Evolutionary conservation across 2,329 filamentous ascomycete species (phyloP), one percentile per base, ranked within the genome.

Genomic region (Parasarocladium wereldwijsianum): DNA sequence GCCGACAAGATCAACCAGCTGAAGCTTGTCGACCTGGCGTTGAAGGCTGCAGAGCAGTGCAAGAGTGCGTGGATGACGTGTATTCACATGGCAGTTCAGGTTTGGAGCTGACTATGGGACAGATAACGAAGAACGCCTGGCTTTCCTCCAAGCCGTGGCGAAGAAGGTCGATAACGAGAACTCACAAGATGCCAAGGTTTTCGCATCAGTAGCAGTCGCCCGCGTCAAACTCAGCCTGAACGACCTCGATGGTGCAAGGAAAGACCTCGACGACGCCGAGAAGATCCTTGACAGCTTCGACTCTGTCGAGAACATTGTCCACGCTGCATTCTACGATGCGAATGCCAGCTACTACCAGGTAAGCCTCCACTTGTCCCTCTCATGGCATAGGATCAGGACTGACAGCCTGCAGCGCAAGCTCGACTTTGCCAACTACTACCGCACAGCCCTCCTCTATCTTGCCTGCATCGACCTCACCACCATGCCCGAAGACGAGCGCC

Each of bases 1-100:
- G 84, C 86, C 41, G 86, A 93, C 53, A 94, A 92, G 68, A 94
- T 98, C 66, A 98, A 96, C 61, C 87, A 96, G 63, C 67, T 98
- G 39, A 94, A 94, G 68, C 77, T 96, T 42, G 90, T 98, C 41
- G 78, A 82, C 41, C 63, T 98, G 41, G 90, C 85, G 11, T 61
- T 96, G 50, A 82, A 80, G 57, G 82, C 90, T 26, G 84, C 85
- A 31, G 74, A 77, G 46, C 77, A 93, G 61, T 93, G 81, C 56
- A 67, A 70, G 62, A 75, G 83, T 87, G 54, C 30, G 54, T 14
- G 8, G 10, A 8, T 24, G 17, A 14, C 17, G 10, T 10, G 2
- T 10, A 12, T 4, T 10, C 12, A 7, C 8, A 16, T 28, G 4
- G 25, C 24, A 23, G 4, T 17, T 21, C 19, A 11, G 6, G 2